phyloP scores from a whole-genome alignment of 192 early-diverging fungal genomes.

The Coemansia erecta region DNA sequence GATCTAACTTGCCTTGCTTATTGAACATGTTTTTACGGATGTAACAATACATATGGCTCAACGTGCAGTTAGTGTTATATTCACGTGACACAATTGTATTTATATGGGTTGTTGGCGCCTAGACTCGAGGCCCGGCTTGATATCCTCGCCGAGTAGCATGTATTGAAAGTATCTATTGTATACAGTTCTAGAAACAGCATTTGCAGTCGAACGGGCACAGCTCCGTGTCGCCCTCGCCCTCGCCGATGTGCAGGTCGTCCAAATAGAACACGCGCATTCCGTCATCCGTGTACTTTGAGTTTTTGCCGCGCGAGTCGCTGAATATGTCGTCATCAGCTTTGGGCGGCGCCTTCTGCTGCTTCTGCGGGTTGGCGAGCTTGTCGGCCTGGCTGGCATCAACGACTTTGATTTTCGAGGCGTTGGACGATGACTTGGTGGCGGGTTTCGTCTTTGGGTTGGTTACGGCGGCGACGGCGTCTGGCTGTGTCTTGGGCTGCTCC shows the following conservation, averaged over 20 bases:
- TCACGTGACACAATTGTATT: no score
- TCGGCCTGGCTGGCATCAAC: conserved; percentile 27
- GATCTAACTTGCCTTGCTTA: no score
- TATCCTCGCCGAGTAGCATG: background rate
- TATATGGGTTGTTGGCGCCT: no score
- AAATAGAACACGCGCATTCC: conserved; percentile 45
- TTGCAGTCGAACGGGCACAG: conserved; percentile 46
- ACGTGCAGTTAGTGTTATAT: no score
- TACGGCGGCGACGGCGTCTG: no score
- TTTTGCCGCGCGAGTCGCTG: conserved; percentile 38
- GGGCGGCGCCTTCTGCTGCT: conserved; percentile 10
- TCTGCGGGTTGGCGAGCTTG: background rate
- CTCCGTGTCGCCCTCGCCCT: conserved; percentile 43
- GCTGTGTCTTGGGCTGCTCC: no score
- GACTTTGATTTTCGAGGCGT: background rate
- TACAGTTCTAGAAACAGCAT: conserved; percentile 32
- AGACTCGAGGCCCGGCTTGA: no score
- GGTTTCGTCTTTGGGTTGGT: no score
- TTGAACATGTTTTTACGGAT: no score
- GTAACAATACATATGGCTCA: no score
- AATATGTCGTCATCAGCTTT: conserved; percentile 21
- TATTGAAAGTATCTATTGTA: conserved; percentile 4
- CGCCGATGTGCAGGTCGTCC: conserved; percentile 44
- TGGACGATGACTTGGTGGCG: background rate
- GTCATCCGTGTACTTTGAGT: conserved; percentile 48